Evolutionary conservation across 2,329 filamentous ascomycete genomes (phyloP), one percentile per base, ranked within the genome.

Genomic region (Alternaria sp.): DNA sequence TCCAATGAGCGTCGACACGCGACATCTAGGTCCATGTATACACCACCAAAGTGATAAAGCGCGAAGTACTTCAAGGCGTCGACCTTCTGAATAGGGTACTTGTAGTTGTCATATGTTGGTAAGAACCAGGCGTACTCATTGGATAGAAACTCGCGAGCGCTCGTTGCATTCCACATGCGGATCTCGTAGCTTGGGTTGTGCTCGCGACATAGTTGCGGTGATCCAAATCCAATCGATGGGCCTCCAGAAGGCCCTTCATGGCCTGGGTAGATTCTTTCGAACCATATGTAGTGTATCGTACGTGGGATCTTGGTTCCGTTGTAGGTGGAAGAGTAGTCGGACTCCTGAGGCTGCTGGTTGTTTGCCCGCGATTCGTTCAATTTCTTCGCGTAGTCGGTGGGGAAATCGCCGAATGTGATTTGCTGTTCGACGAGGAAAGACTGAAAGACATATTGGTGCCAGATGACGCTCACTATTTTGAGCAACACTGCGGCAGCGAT

Each of bases 11-110:
- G 60, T 11, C 62, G 68, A 62, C 67, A 70, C 1, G 63, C 61
- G 22, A 57, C 75, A 71, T 70, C 68, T 5, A 72, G 62, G 30
- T 73, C 71, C 64, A 74, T 67, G 41, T 74, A 74, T 1, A 73
- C 62, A 16, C 71, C 70, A 7, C 71, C 71, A 22, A 54, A 72
- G 41, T 73, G 68, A 34, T 60, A 67, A 1, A 74, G 65, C 11
- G 62, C 63, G 43, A 73, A 71, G 50, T 74, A 74, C 44, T 71
- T 68, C 20, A 73, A 48, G 5, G 68, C 69, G 32, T 74, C 70
- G n/a, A 71, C 62, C 14, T 65, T 64, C 51, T 74, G 69, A 25
- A 74, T 74, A 2, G 65, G 65, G n/a, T 74, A 58, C 30, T 34
- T 48, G 61, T 74, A 74, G 32, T 60, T 59, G 36, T 65, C 62